These are phyloP conservation scores for Ophiostoma sp. DNA, from an alignment of 2,329 filamentous ascomycete genomes.

Conservation along the genomic window DNA sequence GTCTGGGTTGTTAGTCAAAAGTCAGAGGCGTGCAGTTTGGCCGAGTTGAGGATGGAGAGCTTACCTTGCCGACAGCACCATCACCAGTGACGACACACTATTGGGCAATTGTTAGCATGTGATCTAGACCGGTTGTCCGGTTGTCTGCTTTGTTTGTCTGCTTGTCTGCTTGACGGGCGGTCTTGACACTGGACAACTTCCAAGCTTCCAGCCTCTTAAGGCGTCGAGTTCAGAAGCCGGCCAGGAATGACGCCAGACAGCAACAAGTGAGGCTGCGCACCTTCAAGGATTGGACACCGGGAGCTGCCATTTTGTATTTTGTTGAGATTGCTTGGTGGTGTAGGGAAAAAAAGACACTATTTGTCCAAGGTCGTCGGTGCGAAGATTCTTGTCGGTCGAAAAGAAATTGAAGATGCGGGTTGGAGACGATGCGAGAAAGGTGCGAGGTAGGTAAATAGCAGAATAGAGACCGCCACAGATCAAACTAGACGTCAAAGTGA, in stretches of 20 bases:
- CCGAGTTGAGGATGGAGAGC: slow-evolving; percentile 1
- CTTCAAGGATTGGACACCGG: slow-evolving; percentile 87
- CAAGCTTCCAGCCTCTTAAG: neutral
- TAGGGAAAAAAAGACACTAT: neutral
- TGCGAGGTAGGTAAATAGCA: neutral
- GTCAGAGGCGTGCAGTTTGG: neutral
- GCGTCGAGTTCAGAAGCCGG: neutral
- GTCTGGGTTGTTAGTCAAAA: slow-evolving; percentile 53
- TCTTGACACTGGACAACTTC: neutral
- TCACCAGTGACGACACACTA: slow-evolving; percentile 98
- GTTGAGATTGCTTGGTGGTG: neutral
- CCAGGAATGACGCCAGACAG: neutral
- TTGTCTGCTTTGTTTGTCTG: neutral
- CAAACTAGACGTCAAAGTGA: slow-evolving; percentile 17
- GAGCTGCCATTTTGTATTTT: slow-evolving; percentile 64
- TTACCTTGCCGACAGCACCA: slow-evolving; percentile 96
- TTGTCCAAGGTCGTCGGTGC: neutral
- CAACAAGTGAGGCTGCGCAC: slow-evolving; percentile 44
- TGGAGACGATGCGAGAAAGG: neutral
- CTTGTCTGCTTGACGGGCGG: neutral
- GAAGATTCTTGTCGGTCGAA: neutral
- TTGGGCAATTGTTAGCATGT: slow-evolving; percentile 35
- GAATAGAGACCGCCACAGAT: slow-evolving; percentile 12
- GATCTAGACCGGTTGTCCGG: neutral
- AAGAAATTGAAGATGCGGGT: neutral